These are phyloP conservation scores for maize (Zea mays) DNA, from an alignment of 176 grass and related monocot genomes.

Conservation along the genomic window Zm-B73-REFERENCE-NAM-5.0 NC_050100.1:206641001-206641500, in stretches of 20 bases:
- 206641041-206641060: no score
- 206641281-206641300: no score
- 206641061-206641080: background rate
- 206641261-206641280: background rate
- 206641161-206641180: background rate
- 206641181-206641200: background rate
- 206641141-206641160: background rate
- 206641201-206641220: background rate
- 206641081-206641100: background rate
- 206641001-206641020: no score
- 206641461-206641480: no score
- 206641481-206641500: background rate
- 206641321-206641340: slow-evolving; percentile 10
- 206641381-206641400: background rate
- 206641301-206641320: no score
- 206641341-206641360: slow-evolving; percentile 16
- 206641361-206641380: background rate
- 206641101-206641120: background rate
- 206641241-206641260: no score
- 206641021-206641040: no score
- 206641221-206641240: slow-evolving; percentile 35
- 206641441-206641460: no score
- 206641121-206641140: background rate
- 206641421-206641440: background rate
- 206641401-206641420: background rate